Conservation (phyloP, 2,329 filamentous ascomycete genomes). For the Hypocrella siamensis region DNA sequence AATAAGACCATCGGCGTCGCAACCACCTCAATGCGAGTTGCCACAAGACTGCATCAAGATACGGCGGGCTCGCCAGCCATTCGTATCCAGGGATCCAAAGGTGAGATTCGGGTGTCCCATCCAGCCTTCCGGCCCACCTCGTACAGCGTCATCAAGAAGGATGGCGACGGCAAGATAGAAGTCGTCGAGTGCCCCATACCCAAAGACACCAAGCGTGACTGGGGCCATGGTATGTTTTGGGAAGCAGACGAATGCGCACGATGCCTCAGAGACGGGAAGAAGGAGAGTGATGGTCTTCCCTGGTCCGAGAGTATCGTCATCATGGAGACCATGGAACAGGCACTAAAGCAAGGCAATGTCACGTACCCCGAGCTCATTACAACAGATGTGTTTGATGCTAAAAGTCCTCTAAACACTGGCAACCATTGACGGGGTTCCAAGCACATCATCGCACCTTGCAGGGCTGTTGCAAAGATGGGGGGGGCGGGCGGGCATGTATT, state of each 20-base stretch:
- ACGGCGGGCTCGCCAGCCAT: constrained; percentile 49
- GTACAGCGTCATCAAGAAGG: constrained; percentile 45
- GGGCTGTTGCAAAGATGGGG: too few relatives aligned
- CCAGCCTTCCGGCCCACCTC: constrained; percentile 54
- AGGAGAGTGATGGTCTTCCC: constrained; percentile 56
- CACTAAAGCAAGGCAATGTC: constrained; percentile 35
- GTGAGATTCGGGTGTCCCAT: constrained; percentile 67
- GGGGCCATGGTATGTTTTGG: constrained; percentile 79
- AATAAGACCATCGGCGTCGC: constrained; percentile 58
- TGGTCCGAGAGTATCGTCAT: constrained; percentile 67
- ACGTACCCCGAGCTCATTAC: constrained; percentile 40
- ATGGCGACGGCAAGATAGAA: constrained; percentile 29
- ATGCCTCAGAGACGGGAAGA: constrained; percentile 59
- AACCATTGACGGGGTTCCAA: constrained; percentile 13
- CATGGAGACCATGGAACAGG: constrained; percentile 57
- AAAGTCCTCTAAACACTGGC: constrained; percentile 47
- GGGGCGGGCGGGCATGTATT: too few relatives aligned
- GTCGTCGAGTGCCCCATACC: constrained; percentile 38
- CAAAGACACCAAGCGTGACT: constrained; percentile 27
- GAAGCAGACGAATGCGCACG: constrained; percentile 68
- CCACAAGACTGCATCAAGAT: constrained; percentile 47
- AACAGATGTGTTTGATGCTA: constrained; percentile 39
- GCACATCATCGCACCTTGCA: too few relatives aligned
- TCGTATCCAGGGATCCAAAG: constrained; percentile 64
- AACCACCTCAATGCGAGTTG: constrained; percentile 47